Percentiles rank a stretch among this genome's conserved stretches.
Evolutionary conservation across 2,329 filamentous ascomycete species (phyloP).

Genomic region (Claviceps purpurea): DNA sequence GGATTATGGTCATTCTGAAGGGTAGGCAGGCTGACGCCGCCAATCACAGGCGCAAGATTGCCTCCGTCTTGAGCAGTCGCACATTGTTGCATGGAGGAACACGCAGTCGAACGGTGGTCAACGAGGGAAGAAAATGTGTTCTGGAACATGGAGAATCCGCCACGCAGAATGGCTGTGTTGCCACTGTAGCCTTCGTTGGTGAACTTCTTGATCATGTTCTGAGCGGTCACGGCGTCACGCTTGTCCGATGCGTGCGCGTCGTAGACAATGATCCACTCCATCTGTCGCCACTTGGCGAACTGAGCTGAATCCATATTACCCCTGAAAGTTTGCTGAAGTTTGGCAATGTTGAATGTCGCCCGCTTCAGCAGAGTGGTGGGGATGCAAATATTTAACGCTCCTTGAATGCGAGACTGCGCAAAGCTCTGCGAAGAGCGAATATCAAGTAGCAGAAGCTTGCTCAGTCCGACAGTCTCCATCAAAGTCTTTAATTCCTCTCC

Average conservation of each 20-base stretch:
- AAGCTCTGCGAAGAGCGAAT: constrained; percentile 79
- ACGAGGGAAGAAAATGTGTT: constrained; percentile 51
- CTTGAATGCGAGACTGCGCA: constrained; percentile 56
- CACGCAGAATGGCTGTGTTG: constrained; percentile 59
- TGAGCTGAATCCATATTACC: constrained; percentile 52
- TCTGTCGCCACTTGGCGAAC: constrained; percentile 65
- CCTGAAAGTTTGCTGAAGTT: constrained; percentile 77
- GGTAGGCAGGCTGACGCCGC: constrained; percentile 71
- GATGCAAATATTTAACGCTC: constrained; percentile 86
- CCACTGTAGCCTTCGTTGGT: constrained; percentile 70
- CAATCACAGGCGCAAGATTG: constrained; percentile 58
- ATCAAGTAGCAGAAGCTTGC: constrained; percentile 59
- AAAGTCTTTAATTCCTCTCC: constrained; percentile 42
- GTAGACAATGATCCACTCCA: constrained; percentile 73
- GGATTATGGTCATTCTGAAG: constrained; percentile 61
- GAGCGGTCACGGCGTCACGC: constrained; percentile 66
- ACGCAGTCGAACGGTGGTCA: constrained; percentile 32
- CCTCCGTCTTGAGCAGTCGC: constrained; percentile 20
- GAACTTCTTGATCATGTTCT: constrained; percentile 92
- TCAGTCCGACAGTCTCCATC: constrained; percentile 27
- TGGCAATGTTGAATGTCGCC: constrained; percentile 78
- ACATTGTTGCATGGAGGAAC: constrained; percentile 7
- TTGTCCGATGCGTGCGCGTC: constrained; percentile 63
- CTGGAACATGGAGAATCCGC: constrained; percentile 68
- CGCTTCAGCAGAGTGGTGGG: constrained; percentile 88